Conservation (phyloP, 2,329 filamentous ascomycete species). For the Apiospora kogelbergensis region DNA sequence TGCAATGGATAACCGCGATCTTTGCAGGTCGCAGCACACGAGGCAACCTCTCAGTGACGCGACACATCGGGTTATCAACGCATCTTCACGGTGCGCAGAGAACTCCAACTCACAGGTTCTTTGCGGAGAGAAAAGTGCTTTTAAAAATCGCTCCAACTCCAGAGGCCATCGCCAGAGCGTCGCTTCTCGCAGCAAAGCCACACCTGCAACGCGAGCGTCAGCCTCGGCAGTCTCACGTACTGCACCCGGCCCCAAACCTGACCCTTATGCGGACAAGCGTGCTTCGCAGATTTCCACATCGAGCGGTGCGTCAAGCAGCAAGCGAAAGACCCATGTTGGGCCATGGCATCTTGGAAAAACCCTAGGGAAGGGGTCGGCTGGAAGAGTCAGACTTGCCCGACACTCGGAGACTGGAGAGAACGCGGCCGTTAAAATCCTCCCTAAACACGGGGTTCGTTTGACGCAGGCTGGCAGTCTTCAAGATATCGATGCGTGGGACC, state of each 20-base stretch:
- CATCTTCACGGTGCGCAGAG: conserved; percentile 19
- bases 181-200: neutral
- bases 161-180: neutral
- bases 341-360: conserved; percentile 92
- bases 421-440: conserved; percentile 94
- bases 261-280: conserved; percentile 21
- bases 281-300: conserved; percentile 27
- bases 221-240: conserved; percentile 10
- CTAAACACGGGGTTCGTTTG: conserved; percentile 75
- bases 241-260: conserved; percentile 14
- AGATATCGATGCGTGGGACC: conserved; percentile 74
- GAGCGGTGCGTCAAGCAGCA: conserved; percentile 33
- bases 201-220: neutral
- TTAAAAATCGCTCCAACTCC: conserved; percentile 21
- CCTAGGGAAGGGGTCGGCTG: conserved; percentile 86
- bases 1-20: conserved; percentile 25
- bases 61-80: conserved; percentile 28
- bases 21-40: conserved; percentile 16
- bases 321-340: conserved; percentile 75
- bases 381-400: conserved; percentile 80
- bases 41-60: conserved; percentile 31
- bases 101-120: conserved; percentile 9
- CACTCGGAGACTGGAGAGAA: conserved; percentile 76
- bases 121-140: conserved; percentile 20
- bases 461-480: conserved; percentile 84